phyloP scores from a whole-genome alignment of 106 monocot species.

The Phalaenopsis aphrodite region DNA sequence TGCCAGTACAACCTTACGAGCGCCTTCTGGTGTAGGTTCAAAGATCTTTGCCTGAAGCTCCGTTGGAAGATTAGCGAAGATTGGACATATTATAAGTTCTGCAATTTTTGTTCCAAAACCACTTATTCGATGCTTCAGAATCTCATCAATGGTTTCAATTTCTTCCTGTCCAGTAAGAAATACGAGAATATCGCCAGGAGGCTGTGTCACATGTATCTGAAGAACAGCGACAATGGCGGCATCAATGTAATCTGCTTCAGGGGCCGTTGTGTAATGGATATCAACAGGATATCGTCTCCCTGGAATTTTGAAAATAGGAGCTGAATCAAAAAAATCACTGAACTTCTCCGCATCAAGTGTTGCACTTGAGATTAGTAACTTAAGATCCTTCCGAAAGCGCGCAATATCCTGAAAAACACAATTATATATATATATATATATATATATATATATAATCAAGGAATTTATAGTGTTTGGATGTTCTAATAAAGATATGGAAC shows the following conservation, averaged over 20 bases:
- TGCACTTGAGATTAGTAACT: slow-evolving; percentile 80
- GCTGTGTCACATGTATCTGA: slow-evolving; percentile 74
- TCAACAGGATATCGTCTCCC: slow-evolving; percentile 77
- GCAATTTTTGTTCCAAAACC: slow-evolving; percentile 71
- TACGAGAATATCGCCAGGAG: slow-evolving; percentile 73
- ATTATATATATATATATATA: not conserved
- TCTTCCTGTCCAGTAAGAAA: slow-evolving; percentile 84
- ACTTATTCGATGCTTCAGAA: slow-evolving; percentile 60
- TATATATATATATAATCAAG: not conserved
- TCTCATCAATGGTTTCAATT: slow-evolving; percentile 80
- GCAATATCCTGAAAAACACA: slow-evolving; percentile 50
- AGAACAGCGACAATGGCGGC: slow-evolving; percentile 70
- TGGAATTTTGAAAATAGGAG: slow-evolving; percentile 74
- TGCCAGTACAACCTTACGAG: slow-evolving; percentile 83
- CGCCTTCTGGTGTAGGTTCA: slow-evolving; percentile 74
- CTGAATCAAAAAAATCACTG: slow-evolving; percentile 74
- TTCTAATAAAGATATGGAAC: not conserved
- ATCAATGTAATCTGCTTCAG: slow-evolving; percentile 79
- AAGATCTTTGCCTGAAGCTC: slow-evolving; percentile 87
- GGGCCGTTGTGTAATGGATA: slow-evolving; percentile 65
- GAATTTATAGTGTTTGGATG: not conserved
- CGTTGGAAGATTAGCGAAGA: slow-evolving; percentile 87
- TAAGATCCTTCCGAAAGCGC: slow-evolving; percentile 67
- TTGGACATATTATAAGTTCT: slow-evolving; percentile 89
- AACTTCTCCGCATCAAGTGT: slow-evolving; percentile 92